These are phyloP conservation scores for Pythium folliculosum DNA, from an alignment of 352 stramenopile genomes.

Conservation along the genomic window DNA sequence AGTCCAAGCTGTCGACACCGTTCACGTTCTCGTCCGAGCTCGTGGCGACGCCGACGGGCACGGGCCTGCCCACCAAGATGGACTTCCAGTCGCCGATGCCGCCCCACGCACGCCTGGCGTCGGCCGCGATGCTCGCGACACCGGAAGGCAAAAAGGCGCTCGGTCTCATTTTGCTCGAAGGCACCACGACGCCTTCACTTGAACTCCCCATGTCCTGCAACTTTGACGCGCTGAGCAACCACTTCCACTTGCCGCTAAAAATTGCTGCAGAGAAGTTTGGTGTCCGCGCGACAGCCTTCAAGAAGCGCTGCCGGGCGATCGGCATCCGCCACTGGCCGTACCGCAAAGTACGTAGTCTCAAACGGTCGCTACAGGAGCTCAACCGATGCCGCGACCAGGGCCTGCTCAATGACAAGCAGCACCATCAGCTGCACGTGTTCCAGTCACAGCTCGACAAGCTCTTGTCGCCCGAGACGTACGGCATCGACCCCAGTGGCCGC, in stretches of 20 bases:
- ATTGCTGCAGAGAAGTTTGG: conserved; percentile 62
- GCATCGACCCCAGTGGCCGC: conserved; percentile 69
- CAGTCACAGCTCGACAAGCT: conserved; percentile 77
- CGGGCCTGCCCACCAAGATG: conserved; percentile 22
- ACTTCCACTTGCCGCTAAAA: conserved; percentile 65
- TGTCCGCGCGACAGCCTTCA: conserved; percentile 60
- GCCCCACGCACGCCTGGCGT: conserved; percentile 28
- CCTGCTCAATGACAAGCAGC: conserved; percentile 75
- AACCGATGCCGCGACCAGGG: conserved; percentile 65
- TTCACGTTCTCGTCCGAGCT: conserved; percentile 18
- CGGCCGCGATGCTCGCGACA: conserved; percentile 19
- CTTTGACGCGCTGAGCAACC: conserved; percentile 47
- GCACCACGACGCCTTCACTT: conserved; percentile 26
- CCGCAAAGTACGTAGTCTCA: conserved; percentile 60
- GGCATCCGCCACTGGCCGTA: conserved; percentile 68
- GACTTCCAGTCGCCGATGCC: conserved; percentile 34
- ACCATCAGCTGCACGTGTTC: conserved; percentile 65
- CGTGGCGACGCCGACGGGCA: conserved; percentile 26
- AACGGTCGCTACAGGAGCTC: conserved; percentile 58
- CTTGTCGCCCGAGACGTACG: conserved; percentile 79
- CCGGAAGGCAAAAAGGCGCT: conserved; percentile 26
- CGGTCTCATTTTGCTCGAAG: conserved; percentile 27
- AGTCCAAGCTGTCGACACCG: neutral
- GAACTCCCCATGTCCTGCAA: conserved; percentile 37
- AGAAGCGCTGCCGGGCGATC: conserved; percentile 60